These are phyloP conservation scores for Limnomonas spitsbergensis DNA, from an alignment of 139 green algal species.

Conservation along the genomic window DNA sequence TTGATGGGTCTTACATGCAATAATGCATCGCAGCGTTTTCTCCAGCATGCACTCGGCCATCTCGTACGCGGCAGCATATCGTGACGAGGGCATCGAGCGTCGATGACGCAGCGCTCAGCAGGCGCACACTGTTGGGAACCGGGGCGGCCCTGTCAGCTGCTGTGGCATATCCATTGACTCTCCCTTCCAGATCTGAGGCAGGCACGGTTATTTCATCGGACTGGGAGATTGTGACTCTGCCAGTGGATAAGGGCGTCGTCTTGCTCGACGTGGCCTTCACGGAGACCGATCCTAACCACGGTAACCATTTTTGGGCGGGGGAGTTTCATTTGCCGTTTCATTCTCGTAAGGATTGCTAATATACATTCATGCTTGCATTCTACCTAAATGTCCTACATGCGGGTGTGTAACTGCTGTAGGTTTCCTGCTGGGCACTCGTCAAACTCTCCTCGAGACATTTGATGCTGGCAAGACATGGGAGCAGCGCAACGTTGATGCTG, in stretches of 20 bases:
- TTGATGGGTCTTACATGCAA: too few relatives aligned
- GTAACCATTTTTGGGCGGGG: constrained; percentile 30
- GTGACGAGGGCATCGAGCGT: too few relatives aligned
- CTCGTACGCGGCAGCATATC: too few relatives aligned
- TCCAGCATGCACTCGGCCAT: too few relatives aligned
- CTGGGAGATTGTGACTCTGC: constrained; percentile 55
- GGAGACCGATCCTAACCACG: constrained; percentile 81
- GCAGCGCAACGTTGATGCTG: constrained; percentile 63
- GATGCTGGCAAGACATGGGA: constrained; percentile 94
- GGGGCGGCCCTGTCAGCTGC: neutral
- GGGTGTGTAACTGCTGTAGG: constrained; percentile 41
- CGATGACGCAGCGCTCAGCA: too few relatives aligned
- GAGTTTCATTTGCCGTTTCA: neutral
- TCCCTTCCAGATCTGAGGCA: neutral
- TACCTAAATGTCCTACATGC: neutral
- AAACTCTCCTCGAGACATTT: constrained; percentile 96
- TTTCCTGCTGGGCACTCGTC: constrained; percentile 92
- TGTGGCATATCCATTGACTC: neutral
- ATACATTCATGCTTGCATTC: neutral
- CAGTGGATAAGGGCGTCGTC: constrained; percentile 87
- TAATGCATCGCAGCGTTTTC: too few relatives aligned
- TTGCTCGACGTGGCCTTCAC: constrained; percentile 95
- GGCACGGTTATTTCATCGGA: neutral
- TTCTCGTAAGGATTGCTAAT: neutral
- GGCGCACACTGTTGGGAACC: neutral